Evolutionary conservation across 2,329 filamentous ascomycete species (phyloP), one percentile per base, ranked within the genome.

Genomic region (Calonectria henricotiae): DNA sequence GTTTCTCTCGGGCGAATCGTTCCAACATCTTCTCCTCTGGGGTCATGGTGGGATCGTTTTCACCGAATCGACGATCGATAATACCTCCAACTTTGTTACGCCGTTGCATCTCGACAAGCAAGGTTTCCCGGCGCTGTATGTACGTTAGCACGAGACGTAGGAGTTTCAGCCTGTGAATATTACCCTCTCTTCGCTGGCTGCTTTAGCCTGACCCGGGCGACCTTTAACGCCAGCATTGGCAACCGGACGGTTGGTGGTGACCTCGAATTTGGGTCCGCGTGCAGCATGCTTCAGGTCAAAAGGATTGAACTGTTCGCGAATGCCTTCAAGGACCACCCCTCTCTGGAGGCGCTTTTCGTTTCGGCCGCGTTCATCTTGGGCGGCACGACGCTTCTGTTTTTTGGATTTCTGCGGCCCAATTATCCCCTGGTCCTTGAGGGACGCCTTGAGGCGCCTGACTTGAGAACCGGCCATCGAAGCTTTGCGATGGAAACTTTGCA

Each of bases 231-330:
- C 88, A 73, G 88, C 90, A 30, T 87, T 85, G 35, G 83, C 83
- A 13, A 85, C 83, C 6, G 89, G 86, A 68, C 89, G 89, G 73
- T 89, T 90, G 64, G 88, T 95, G 0, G 93, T 95, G 51, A 95
- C 92, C 49, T 96, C 91, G 74, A 97, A 97, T 79, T 98, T 98
- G 67, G 91, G 91, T 0, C 92, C 93, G 70, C 92, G 89, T 1
- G 91, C 87, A 46, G 92, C 91, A 69, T 93, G 90, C 83, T 97
- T 97, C 81, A 98, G 90, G 80, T 99, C 96, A 83, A 99, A 99
- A 0, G 96, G 96, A 81, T 99, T 99, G 89, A 98, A 98, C 76
- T 95, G 93, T 79, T 98, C 95, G 79, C 96, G 93, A 80, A 99
- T 98, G 68, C 90, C 90, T 76, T 93, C 91, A 72, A 99, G 87